These are phyloP conservation scores for Solanum chmielewskii DNA, from an alignment of 257 asterid genomes.

Conservation along the genomic window DNA sequence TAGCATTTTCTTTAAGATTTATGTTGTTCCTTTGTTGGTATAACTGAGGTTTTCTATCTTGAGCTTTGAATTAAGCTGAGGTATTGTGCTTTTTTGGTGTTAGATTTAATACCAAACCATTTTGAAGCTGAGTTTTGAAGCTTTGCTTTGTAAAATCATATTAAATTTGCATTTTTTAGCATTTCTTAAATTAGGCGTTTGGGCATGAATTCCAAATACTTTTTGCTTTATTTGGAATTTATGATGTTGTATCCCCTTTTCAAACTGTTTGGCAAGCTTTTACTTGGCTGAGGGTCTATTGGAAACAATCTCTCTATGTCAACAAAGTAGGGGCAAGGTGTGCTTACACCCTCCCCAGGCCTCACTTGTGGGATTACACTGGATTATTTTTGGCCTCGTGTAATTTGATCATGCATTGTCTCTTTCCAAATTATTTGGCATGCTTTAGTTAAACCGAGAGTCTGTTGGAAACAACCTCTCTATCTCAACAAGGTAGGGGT, in stretches of 20 bases:
- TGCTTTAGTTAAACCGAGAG: not conserved
- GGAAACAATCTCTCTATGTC: not conserved
- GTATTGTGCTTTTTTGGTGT: not conserved
- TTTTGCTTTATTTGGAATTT: not conserved
- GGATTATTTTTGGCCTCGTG: not conserved
- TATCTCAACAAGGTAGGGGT: not conserved
- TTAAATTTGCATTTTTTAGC: not conserved
- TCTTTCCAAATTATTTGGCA: not conserved
- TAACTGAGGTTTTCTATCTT: not conserved
- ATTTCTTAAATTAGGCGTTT: not conserved
- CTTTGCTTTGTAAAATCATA: not conserved
- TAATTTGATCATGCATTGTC: not conserved
- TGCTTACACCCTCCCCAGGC: not conserved
- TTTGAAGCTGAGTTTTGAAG: not conserved
- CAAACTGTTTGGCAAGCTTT: not conserved
- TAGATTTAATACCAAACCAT: not conserved
- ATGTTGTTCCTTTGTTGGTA: not conserved
- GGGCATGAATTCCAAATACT: not conserved
- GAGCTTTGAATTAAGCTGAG: not conserved
- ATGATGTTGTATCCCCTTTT: not conserved
- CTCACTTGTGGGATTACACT: not conserved
- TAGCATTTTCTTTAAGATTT: not conserved
- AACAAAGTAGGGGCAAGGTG: not conserved
- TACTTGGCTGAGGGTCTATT: not conserved
- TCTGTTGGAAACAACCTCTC: not conserved